phyloP scores from a whole-genome alignment of 1,284 basidiomycete genomes.

The Spongiforma sp. region DNA sequence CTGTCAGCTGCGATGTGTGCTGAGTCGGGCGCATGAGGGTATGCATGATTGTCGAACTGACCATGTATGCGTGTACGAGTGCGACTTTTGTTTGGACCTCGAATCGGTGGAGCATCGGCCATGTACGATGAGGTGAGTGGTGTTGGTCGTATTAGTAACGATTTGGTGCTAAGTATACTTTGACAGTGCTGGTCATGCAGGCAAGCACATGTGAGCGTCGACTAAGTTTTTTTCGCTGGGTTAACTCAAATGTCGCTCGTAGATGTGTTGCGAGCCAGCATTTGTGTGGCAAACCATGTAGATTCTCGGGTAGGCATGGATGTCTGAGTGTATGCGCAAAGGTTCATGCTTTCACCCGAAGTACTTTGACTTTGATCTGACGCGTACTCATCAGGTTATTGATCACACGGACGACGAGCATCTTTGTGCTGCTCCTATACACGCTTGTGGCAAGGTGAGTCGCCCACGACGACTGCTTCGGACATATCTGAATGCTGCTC shows the following conservation, averaged over 20 bases:
- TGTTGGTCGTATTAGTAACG: neutral
- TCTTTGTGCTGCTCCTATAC: constrained; percentile 54
- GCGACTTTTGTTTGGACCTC: constrained; percentile 49
- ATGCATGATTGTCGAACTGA: constrained; percentile 54
- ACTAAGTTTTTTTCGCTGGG: neutral
- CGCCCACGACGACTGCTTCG: neutral
- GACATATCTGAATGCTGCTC: neutral
- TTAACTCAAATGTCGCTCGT: neutral
- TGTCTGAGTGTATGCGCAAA: constrained; percentile 56
- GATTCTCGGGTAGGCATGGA: constrained; percentile 47
- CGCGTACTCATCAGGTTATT: constrained; percentile 42
- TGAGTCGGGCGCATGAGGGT: constrained; percentile 48
- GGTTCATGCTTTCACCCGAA: constrained; percentile 33
- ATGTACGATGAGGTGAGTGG: constrained; percentile 53
- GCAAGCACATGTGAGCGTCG: constrained; percentile 56
- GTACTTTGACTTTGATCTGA: neutral
- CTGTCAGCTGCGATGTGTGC: constrained; percentile 56
- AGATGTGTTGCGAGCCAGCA: constrained; percentile 57
- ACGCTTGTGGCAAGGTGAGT: constrained; percentile 59
- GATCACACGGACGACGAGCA: constrained; percentile 53
- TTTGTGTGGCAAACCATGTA: constrained; percentile 55
- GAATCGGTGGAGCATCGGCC: constrained; percentile 29
- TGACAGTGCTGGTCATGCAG: constrained; percentile 59
- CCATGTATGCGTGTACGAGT: constrained; percentile 50
- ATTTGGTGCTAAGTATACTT: neutral